phyloP scores from a whole-genome alignment of 169 alveolate species.

The Cryptosporidium tyzzeri region DNA sequence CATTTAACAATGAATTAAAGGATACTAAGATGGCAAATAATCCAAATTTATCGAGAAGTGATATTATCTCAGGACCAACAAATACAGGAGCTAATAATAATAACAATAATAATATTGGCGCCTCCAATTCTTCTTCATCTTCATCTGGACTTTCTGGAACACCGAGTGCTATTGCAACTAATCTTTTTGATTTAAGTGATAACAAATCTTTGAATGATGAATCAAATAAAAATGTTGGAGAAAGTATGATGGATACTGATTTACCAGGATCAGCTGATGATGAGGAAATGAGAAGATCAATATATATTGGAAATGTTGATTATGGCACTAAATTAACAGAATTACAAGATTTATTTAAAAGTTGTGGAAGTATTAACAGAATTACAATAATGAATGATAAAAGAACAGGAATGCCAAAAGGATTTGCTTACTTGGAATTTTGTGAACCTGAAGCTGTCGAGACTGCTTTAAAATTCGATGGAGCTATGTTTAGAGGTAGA shows the following conservation, averaged over 20 bases:
- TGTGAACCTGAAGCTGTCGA: slow-evolving; percentile 75
- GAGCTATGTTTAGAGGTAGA: slow-evolving; percentile 74
- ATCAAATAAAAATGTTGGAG: slow-evolving; percentile 5
- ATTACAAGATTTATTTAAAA: slow-evolving; percentile 56
- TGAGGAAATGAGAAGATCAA: slow-evolving; percentile 67
- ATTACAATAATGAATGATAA: slow-evolving; percentile 71
- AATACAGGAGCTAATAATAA: neutral
- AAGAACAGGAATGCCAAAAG: slow-evolving; percentile 74
- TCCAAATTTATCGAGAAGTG: neutral
- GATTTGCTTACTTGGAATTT: slow-evolving; percentile 72
- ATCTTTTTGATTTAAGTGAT: neutral
- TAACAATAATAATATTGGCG: neutral
- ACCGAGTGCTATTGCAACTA: neutral
- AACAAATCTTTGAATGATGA: slow-evolving; percentile 5
- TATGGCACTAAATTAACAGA: slow-evolving; percentile 67
- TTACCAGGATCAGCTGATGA: slow-evolving; percentile 50
- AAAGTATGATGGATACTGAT: slow-evolving; percentile 65
- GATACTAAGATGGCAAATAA: neutral
- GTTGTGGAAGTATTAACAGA: slow-evolving; percentile 74
- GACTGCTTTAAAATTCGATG: slow-evolving; percentile 71
- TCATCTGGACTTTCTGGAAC: neutral
- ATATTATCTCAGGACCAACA: neutral
- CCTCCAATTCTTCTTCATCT: neutral
- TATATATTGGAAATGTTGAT: slow-evolving; percentile 76
- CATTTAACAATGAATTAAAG: neutral